Evolutionary conservation across 169 alveolate species (phyloP).

Genomic region (Cryptosporidium viatorum): DNA sequence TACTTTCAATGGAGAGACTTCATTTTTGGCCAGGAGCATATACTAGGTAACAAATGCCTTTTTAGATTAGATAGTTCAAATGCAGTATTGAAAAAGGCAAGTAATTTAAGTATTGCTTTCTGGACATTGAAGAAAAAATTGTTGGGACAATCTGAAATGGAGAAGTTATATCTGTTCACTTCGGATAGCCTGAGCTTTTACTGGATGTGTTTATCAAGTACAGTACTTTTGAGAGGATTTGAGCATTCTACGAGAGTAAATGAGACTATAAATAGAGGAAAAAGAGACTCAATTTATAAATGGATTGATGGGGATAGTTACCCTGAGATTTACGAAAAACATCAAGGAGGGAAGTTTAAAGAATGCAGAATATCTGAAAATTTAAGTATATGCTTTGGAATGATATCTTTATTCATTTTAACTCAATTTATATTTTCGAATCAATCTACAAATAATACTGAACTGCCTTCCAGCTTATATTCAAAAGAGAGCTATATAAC

Average conservation of each 20-base stretch:
- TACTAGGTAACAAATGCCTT: constrained; percentile 14
- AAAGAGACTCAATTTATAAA: background rate
- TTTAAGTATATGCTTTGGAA: constrained; percentile 1
- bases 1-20: constrained; percentile 37
- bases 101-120: constrained; percentile 21
- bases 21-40: constrained; percentile 33
- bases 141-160: constrained; percentile 15
- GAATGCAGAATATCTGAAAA: constrained; percentile 4
- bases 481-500: constrained; percentile 39
- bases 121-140: constrained; percentile 43
- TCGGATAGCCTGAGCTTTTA: constrained; percentile 12
- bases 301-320: background rate
- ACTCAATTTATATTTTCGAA: constrained; percentile 29
- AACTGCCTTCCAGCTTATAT: background rate
- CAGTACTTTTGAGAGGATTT: background rate
- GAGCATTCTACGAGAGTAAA: background rate
- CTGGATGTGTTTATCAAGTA: constrained; percentile 11
- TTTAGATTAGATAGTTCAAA: background rate
- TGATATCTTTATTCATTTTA: constrained; percentile 23
- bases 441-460: background rate
- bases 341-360: background rate
- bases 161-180: constrained; percentile 13
- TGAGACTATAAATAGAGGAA: background rate
- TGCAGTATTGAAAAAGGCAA: background rate
- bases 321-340: background rate